Base-by-base conservation (phyloP, 2,329 filamentous ascomycete species). In the Paecilomyces formosus region DNA sequence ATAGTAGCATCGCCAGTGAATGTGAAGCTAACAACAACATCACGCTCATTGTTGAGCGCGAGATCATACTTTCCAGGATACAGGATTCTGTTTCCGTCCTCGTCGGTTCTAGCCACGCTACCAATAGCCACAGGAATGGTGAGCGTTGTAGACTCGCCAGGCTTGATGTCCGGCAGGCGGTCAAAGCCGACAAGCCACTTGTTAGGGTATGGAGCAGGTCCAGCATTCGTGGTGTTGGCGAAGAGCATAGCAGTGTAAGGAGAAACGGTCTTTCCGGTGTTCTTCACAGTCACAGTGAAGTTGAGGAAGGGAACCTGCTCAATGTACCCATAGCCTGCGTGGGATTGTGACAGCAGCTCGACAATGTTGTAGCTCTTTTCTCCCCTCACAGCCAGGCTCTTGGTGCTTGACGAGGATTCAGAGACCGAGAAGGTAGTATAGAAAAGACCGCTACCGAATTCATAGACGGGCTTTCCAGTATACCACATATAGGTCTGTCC, bases 401-500 rank as follows among this genome's bases (percentile, higher is more conserved):
- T 4, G 57, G 59, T 55, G 55, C 56, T 56, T 15, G 57, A 53
- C 13, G 57, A 52, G 7, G 61, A 45, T 18, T 6, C 5, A 15
- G 39, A 67, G 7, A 60, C 60, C 15, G 64, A 62, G 63, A 78
- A 79, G 3, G 66, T 74, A 0, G 77, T 77, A 59, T 79, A 79
- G 66, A 77, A 76, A 3, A 78, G 59, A 1, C 76, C 77, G 54
- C 76, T 72, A 3, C 77, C 77, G 55, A 78, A 79, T 11, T 72
- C 71, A 18, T 73, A 72, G 4, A 78, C 75, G 0, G 76, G 66
- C 9, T 65, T 65, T 3, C 71, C 71, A 0, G 68, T 72, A 60
- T 77, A 78, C 76, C 76, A 79, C 59, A 74, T 74, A 58, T 79
- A 79, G 0, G 77, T 79, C 24, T 76, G 71, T 0, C 77, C 77